Evolutionary conservation across 2,329 filamentous ascomycete genomes (phyloP).

Genomic region (Colletotrichum sp.): DNA sequence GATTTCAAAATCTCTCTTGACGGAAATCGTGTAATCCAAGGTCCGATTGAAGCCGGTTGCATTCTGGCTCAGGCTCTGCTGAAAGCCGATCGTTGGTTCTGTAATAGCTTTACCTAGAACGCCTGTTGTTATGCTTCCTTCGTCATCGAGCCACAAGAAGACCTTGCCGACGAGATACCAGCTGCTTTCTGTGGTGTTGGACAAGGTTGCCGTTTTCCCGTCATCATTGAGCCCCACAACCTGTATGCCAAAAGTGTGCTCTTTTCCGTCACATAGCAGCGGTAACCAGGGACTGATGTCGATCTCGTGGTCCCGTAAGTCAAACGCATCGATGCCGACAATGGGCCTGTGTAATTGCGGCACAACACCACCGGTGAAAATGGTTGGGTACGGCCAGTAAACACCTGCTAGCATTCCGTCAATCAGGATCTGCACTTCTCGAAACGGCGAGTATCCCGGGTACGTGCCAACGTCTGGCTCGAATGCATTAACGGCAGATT

Average conservation of each 20-base stretch:
- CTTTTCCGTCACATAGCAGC: conserved; percentile 66
- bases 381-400: conserved; percentile 80
- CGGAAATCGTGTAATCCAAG: conserved; percentile 62
- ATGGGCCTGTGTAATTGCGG: conserved; percentile 80
- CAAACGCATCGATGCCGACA: conserved; percentile 80
- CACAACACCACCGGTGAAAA: conserved; percentile 82
- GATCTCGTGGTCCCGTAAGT: conserved; percentile 80
- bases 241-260: conserved; percentile 72
- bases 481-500: conserved; percentile 66
- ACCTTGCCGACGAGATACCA: conserved; percentile 83
- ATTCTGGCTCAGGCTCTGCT: conserved; percentile 50
- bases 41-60: conserved; percentile 63
- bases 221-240: conserved; percentile 68
- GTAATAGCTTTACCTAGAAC: conserved; percentile 32
- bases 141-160: conserved; percentile 72
- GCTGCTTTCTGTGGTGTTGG: conserved; percentile 61
- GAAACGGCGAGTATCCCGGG: conserved; percentile 74
- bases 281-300: conserved; percentile 82
- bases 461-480: conserved; percentile 58
- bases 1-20: conserved; percentile 59
- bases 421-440: conserved; percentile 80
- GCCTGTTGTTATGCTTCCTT: conserved; percentile 57
- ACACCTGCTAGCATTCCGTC: conserved; percentile 77
- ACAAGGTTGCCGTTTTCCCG: conserved; percentile 47
- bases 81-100: conserved; percentile 53